These are phyloP conservation scores for Cladosporium austrohemisphaericum DNA, from an alignment of 2,329 filamentous ascomycete genomes.

Conservation along the genomic window DNA sequence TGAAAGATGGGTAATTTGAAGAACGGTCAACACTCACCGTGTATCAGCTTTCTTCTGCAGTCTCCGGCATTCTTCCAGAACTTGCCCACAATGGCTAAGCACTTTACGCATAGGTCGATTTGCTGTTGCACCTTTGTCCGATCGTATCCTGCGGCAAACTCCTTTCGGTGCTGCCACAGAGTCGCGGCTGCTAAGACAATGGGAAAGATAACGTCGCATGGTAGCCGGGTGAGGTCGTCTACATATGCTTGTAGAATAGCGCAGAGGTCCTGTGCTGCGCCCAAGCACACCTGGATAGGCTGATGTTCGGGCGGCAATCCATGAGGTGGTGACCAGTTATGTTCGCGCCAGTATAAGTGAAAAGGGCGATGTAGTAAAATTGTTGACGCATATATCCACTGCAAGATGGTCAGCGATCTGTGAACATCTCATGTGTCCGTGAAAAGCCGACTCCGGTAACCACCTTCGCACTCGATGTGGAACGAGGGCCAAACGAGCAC, in stretches of 20 bases:
- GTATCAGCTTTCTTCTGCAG: not conserved
- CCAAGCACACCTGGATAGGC: not conserved
- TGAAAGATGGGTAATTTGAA: too few species aligned
- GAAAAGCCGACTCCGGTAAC: too few species aligned
- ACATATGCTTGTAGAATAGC: not conserved
- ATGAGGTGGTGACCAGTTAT: constrained; percentile 8
- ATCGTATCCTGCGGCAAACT: not conserved
- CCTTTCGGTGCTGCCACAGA: constrained; percentile 5
- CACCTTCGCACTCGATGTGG: too few species aligned
- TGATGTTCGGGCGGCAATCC: not conserved
- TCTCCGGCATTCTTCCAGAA: constrained; percentile 7
- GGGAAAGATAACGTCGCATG: constrained; percentile 11
- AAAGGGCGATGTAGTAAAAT: constrained; percentile 9
- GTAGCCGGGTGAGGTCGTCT: constrained; percentile 8
- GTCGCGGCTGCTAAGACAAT: constrained; percentile 8
- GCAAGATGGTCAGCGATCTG: not conserved
- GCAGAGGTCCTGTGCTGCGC: constrained; percentile 1
- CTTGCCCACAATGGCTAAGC: constrained; percentile 6
- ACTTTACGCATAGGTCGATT: constrained; percentile 10
- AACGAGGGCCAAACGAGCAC: too few species aligned
- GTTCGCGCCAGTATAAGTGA: constrained; percentile 8
- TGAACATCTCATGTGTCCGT: too few species aligned
- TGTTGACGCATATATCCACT: not conserved
- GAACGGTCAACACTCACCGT: constrained; percentile 7
- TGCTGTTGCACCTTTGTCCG: not conserved